These are phyloP conservation scores for Mycocalia duriaeana DNA, from an alignment of 1,284 basidiomycete species.

Conservation along the genomic window DNA sequence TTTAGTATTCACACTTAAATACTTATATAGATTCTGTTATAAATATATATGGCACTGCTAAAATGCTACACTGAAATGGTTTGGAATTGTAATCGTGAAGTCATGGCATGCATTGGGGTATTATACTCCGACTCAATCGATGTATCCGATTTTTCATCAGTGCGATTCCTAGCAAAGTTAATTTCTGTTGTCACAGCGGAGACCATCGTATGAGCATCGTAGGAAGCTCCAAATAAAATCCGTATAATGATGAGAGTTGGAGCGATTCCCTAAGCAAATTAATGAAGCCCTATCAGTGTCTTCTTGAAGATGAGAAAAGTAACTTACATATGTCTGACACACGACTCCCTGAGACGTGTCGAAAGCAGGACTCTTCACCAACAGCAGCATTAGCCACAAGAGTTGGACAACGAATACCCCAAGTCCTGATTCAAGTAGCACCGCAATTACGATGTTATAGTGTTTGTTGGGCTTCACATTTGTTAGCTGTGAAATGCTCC, in stretches of 20 bases:
- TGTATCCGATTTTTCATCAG: no score
- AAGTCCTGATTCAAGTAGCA: background rate
- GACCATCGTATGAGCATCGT: background rate
- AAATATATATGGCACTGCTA: no score
- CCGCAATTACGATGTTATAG: background rate
- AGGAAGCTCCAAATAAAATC: background rate
- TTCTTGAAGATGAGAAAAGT: background rate
- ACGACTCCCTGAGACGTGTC: background rate
- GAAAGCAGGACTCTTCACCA: background rate
- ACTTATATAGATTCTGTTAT: no score
- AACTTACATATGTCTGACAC: conserved; percentile 1
- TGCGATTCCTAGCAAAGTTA: no score
- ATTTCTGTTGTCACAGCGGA: no score
- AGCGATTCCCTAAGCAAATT: background rate
- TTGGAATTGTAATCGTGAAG: no score
- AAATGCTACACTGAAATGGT: no score
- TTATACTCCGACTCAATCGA: no score
- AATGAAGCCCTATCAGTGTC: background rate
- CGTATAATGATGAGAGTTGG: background rate
- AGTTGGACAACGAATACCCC: background rate
- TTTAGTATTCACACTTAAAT: no score
- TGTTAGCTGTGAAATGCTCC: background rate
- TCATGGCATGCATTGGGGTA: no score
- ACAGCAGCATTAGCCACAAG: background rate
- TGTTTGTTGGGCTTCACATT: background rate